A percentile compares a stretch with the other conserved stretches of the same genome.
These are phyloP conservation scores for Aspergillus sp. DNA, from an alignment of 2,329 filamentous ascomycete species.

Conservation along the genomic window DNA sequence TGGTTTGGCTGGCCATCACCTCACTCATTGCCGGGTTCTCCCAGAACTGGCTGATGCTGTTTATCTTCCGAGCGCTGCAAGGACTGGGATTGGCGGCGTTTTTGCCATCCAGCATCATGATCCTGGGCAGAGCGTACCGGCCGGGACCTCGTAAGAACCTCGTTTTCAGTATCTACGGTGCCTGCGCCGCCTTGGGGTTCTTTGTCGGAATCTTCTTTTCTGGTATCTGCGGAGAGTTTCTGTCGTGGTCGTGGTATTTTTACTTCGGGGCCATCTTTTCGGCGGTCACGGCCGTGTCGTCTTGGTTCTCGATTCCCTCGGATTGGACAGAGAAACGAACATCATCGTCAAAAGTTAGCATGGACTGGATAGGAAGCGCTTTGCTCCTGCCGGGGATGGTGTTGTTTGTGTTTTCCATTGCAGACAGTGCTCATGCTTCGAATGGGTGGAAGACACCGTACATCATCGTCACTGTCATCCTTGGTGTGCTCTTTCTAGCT, in stretches of 20 bases:
- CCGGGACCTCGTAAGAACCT: constrained; percentile 61
- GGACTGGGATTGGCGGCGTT: constrained; percentile 67
- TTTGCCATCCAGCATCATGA: constrained; percentile 58
- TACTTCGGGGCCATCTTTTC: constrained; percentile 53
- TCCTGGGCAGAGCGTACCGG: constrained; percentile 57
- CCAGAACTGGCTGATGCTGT: constrained; percentile 59
- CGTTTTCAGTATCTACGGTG: constrained; percentile 53
- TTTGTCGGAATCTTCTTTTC: constrained; percentile 57
- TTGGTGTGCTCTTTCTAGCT: constrained; percentile 54
- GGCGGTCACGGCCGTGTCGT: constrained; percentile 38
- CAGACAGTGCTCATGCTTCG: constrained; percentile 61
- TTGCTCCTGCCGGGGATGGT: constrained; percentile 58
- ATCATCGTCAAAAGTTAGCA: constrained; percentile 38
- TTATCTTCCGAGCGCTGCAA: constrained; percentile 64
- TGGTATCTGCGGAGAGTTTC: constrained; percentile 48
- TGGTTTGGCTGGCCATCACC: constrained; percentile 58
- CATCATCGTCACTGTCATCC: constrained; percentile 55
- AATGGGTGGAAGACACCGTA: constrained; percentile 66
- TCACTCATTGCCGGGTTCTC: constrained; percentile 63
- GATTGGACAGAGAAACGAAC: constrained; percentile 29
- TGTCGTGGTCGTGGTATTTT: constrained; percentile 60
- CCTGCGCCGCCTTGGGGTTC: constrained; percentile 43
- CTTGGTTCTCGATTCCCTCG: constrained; percentile 41
- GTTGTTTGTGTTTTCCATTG: constrained; percentile 66
- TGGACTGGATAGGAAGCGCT: constrained; percentile 61